Evolutionary conservation across 768 basidiomycete species (phyloP).

Genomic region (Suillus plorans): DNA sequence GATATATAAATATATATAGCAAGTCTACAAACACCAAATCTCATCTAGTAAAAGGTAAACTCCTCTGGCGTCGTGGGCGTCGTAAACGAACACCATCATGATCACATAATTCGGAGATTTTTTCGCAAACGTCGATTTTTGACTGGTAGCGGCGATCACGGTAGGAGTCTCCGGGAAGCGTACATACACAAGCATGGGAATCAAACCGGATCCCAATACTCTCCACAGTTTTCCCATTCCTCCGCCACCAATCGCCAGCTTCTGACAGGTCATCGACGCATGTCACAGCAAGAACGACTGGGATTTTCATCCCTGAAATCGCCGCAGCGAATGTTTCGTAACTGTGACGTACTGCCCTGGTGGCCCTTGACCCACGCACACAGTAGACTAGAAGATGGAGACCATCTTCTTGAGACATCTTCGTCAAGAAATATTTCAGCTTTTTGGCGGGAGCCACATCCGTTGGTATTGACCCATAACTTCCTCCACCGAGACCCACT

Average conservation of each 20-base stretch:
- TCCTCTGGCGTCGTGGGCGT: conserved; percentile 1
- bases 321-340: conserved; percentile 29
- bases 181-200: conserved; percentile 27
- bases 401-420: conserved; percentile 27
- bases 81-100: not conserved
- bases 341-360: conserved; percentile 9
- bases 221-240: conserved; percentile 21
- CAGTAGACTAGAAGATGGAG: conserved; percentile 26
- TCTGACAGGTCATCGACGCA: conserved; percentile 33
- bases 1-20: not conserved
- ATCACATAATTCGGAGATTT: not conserved
- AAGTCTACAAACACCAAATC: not conserved
- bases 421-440: conserved; percentile 33
- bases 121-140: not conserved
- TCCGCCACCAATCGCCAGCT: conserved; percentile 31
- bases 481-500: conserved; percentile 24
- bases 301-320: conserved; percentile 32
- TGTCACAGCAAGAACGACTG: conserved; percentile 38
- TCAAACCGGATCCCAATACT: conserved; percentile 23
- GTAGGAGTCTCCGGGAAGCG: not conserved
- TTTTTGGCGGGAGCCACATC: conserved; percentile 8
- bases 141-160: conserved; percentile 2
- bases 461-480: conserved; percentile 8
- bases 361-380: conserved; percentile 18
- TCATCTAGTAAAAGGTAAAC: not conserved